Evolutionary conservation across 805 yeast species (phyloP).

Genomic region (Debaryomyces prosopidis): DNA sequence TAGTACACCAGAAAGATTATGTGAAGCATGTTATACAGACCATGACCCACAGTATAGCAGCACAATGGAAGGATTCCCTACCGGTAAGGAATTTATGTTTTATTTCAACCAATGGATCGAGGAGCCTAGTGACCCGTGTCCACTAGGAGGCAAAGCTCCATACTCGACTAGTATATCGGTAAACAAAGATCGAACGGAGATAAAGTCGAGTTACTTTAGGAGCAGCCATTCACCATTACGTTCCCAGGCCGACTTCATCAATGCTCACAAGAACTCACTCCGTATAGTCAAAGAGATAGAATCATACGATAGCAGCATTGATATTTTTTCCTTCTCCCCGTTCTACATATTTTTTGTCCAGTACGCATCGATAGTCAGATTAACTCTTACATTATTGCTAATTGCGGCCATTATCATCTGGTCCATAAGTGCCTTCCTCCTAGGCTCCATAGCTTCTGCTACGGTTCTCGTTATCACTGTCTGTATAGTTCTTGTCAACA

Average conservation of each 20-base stretch:
- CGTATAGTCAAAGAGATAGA: constrained; percentile 63
- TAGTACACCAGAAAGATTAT: constrained; percentile 63
- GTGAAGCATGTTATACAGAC: constrained; percentile 69
- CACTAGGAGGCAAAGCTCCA: constrained; percentile 94
- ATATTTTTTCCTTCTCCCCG: constrained; percentile 87
- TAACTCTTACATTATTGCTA: constrained; percentile 55
- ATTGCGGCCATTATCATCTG: constrained; percentile 57
- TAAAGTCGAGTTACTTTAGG: constrained; percentile 69
- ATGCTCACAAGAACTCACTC: constrained; percentile 71
- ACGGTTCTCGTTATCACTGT: constrained; percentile 58
- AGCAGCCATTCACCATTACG: constrained; percentile 76
- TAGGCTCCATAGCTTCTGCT: constrained; percentile 70
- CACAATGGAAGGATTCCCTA: constrained; percentile 83
- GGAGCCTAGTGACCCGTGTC: constrained; percentile 86
- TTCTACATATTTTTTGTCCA: constrained; percentile 93
- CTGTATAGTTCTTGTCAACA: constrained; percentile 61
- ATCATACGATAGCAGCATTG: constrained; percentile 37
- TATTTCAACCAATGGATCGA: constrained; percentile 81
- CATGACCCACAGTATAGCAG: constrained; percentile 64
- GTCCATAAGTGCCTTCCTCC: constrained; percentile 50
- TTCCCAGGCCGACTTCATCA: constrained; percentile 82
- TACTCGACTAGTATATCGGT: constrained; percentile 62
- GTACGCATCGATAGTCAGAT: constrained; percentile 62
- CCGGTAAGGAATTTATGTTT: constrained; percentile 63
- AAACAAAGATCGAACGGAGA: constrained; percentile 27